phyloP scores from a whole-genome alignment of 2,329 filamentous ascomycete genomes.

The Epichloe amarillans region DNA sequence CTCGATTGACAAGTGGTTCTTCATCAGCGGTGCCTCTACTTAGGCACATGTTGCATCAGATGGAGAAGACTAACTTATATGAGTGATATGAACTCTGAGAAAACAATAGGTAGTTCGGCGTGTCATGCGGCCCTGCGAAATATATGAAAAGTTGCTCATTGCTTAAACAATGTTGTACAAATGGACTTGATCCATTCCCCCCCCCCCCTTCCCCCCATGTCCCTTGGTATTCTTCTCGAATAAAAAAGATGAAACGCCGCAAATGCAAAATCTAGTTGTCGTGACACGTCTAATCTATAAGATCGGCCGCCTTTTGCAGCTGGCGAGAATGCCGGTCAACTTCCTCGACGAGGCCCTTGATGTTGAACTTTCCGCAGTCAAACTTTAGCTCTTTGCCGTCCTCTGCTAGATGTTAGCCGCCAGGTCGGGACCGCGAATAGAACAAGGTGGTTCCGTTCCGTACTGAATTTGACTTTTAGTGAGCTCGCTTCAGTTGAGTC shows the following conservation, averaged over 20 bases:
- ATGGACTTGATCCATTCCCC: slow-evolving; percentile 7
- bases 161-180: slow-evolving; percentile 8
- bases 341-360: slow-evolving; percentile 78
- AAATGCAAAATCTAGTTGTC: slow-evolving; percentile 15
- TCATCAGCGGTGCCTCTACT: slow-evolving; percentile 91
- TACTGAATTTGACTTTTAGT: slow-evolving; percentile 78
- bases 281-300: slow-evolving; percentile 34
- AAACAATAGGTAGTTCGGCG: slow-evolving; percentile 6
- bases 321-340: slow-evolving; percentile 78
- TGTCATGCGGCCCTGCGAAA: slow-evolving; percentile 7
- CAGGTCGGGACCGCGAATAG: background rate
- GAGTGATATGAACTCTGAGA: slow-evolving; percentile 4
- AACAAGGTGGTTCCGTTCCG: slow-evolving; percentile 24
- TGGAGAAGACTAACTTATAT: background rate
- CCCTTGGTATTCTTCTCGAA: background rate
- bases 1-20: slow-evolving; percentile 99
- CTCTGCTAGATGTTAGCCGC: slow-evolving; percentile 40
- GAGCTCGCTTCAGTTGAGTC: slow-evolving; percentile 53
- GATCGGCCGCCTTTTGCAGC: slow-evolving; percentile 70
- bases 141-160: slow-evolving; percentile 16
- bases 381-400: slow-evolving; percentile 85
- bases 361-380: slow-evolving; percentile 66
- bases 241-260: slow-evolving; percentile 17
- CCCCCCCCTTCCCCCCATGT: background rate
- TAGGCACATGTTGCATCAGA: slow-evolving; percentile 27